These are phyloP conservation scores for Chiua virens DNA, from an alignment of 768 basidiomycete genomes.

Conservation along the genomic window DNA sequence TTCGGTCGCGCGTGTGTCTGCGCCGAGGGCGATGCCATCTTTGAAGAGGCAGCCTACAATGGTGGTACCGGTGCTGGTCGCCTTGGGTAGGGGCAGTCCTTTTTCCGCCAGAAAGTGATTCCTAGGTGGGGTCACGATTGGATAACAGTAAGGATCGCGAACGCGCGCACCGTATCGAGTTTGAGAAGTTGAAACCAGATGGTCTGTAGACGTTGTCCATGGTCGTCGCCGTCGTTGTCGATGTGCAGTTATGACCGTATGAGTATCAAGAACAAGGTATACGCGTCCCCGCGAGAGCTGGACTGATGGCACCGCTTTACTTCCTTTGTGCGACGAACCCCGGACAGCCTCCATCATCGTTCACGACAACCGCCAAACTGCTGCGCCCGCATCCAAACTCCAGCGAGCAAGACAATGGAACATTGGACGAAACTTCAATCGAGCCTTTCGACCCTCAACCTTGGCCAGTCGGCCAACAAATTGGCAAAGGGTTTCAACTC, in stretches of 20 bases:
- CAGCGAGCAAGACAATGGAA: constrained; percentile 40
- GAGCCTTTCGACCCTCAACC: constrained; percentile 61
- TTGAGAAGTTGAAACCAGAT: constrained; percentile 78
- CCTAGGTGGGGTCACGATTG: constrained; percentile 34
- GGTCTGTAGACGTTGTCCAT: too few relatives aligned
- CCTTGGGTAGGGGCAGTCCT: constrained; percentile 75
- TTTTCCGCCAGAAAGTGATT: constrained; percentile 72
- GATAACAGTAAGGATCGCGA: neutral
- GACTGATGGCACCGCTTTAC: constrained; percentile 22
- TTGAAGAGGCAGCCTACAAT: constrained; percentile 95
- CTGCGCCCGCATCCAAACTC: neutral
- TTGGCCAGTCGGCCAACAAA: constrained; percentile 74
- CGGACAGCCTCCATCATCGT: constrained; percentile 3
- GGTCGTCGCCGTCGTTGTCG: neutral
- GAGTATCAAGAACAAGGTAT: too few relatives aligned
- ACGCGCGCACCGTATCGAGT: constrained; percentile 57
- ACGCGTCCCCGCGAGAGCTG: constrained; percentile 27
- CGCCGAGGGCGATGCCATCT: constrained; percentile 92
- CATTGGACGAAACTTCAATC: constrained; percentile 70
- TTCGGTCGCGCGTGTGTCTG: constrained; percentile 94
- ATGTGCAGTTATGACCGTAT: too few relatives aligned
- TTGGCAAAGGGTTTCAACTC: constrained; percentile 78
- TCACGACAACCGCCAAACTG: constrained; percentile 11
- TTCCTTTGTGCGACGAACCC: too few relatives aligned
- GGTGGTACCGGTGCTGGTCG: constrained; percentile 93